Base-by-base conservation (phyloP, 208 protist genomes). In the Crithidia mellificae region DNA sequence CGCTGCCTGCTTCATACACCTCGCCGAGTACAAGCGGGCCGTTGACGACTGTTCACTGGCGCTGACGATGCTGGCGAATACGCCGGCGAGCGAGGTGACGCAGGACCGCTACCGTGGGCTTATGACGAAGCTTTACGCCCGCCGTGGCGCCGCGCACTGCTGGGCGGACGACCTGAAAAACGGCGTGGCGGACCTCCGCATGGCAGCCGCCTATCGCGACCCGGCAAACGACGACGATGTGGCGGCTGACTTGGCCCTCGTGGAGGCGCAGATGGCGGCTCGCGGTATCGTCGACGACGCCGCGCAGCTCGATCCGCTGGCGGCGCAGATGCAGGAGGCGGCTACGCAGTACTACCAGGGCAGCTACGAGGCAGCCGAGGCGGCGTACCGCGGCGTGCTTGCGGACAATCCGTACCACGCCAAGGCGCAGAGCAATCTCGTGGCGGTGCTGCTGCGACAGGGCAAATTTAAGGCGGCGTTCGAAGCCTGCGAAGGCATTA, bases 31-130 rank as follows among this genome's bases (percentile, higher is more conserved):
- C 74, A 88, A 88, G 53, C 70, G 71, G 36, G 83, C 84, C 24
- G 79, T 93, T 41, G 93, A 96, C 68, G 93, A 97, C 80, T 95
- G 89, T 76, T 88, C 83, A 27, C 72, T 97, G 27, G 85, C 89
- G 11, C 77, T 97, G 38, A 94, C 87, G 39, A 83, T 96, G 80
- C 62, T 97, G 63, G 84, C 78, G 52, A 95, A 94, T 78, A 97
- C 88, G 15, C 93, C 93, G 8, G 90, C 93, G 30, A 95, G 90
- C 63, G 87, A 95, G 61, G 77, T 93, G 30, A 93, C 93, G 32
- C 89, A 95, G 73, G 90, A 96, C 30, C 82, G 93, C 34, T 97
- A 96, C 70, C 84, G 90, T 11, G 61, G 72, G 39, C 81, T 94
- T 24, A 92, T 97, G 87, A 93, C 89, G 55, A 94, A 90, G 66